Evolutionary conservation across 2,329 filamentous ascomycete genomes (phyloP).

Genomic region (Colletotrichum viniferum): DNA sequence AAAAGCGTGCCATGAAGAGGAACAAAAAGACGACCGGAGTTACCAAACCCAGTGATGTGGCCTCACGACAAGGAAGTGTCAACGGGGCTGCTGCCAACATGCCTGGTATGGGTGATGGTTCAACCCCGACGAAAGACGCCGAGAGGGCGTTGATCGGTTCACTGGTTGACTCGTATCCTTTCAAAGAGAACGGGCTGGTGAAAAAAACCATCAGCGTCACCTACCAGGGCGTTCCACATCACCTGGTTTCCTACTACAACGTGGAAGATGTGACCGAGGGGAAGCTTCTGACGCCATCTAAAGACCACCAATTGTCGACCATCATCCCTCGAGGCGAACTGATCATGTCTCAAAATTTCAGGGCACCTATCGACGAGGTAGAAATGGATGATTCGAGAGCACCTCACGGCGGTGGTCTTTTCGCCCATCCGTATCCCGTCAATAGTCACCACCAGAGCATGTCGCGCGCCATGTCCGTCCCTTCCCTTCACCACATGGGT

Average conservation of each 20-base stretch:
- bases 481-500: conserved; percentile 8
- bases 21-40: conserved; percentile 47
- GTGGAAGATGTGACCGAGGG: conserved; percentile 75
- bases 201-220: conserved; percentile 93
- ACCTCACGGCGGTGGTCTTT: background rate
- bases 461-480: conserved; percentile 26
- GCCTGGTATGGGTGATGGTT: conserved; percentile 11
- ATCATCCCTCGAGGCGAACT: conserved; percentile 63
- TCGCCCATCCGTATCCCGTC: background rate
- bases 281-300: conserved; percentile 62
- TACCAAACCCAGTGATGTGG: conserved; percentile 33
- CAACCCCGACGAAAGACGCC: conserved; percentile 13
- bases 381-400: conserved; percentile 36
- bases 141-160: conserved; percentile 49
- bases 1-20: conserved; percentile 82
- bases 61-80: conserved; percentile 25
- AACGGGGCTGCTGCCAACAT: background rate
- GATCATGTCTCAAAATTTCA: conserved; percentile 68
- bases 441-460: conserved; percentile 26
- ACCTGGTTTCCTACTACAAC: conserved; percentile 88
- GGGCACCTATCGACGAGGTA: conserved; percentile 66
- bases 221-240: conserved; percentile 76
- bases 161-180: conserved; percentile 86
- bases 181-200: conserved; percentile 80
- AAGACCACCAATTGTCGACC: conserved; percentile 47